Evolutionary conservation across 1,284 basidiomycete genomes (phyloP).

Genomic region (Cerioporus squamosus): DNA sequence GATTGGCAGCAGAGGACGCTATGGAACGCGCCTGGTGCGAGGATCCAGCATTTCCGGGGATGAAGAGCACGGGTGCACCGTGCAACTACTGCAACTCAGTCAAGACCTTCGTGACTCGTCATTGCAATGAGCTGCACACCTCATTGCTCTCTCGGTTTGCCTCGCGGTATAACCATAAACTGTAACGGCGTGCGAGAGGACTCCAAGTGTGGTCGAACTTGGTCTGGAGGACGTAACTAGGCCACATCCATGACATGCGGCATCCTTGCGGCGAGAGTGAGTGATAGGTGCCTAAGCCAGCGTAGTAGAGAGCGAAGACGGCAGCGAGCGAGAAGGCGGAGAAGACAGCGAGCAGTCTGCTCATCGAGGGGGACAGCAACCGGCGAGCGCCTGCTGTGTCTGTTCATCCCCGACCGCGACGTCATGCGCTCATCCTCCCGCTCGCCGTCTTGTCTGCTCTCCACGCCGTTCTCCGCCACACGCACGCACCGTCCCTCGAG

Average conservation of each 20-base stretch:
- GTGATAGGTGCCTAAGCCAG: constrained; percentile 29
- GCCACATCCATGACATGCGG: constrained; percentile 98
- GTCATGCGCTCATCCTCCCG: constrained; percentile 23
- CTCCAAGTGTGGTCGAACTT: constrained; percentile 70
- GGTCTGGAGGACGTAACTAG: constrained; percentile 79
- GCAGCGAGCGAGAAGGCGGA: constrained; percentile 26
- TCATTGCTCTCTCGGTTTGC: constrained; percentile 77
- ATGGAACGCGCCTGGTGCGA: constrained; percentile 95
- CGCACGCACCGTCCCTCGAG: background rate
- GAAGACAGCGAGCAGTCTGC: constrained; percentile 24
- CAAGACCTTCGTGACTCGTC: constrained; percentile 14
- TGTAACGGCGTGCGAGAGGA: constrained; percentile 75
- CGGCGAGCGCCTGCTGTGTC: constrained; percentile 13
- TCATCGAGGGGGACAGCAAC: constrained; percentile 23
- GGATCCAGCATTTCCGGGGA: constrained; percentile 97
- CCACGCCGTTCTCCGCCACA: constrained; percentile 5
- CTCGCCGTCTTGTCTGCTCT: constrained; percentile 6
- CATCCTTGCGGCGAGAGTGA: constrained; percentile 76
- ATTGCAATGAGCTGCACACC: constrained; percentile 44
- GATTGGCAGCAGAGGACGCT: constrained; percentile 86
- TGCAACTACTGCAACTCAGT: constrained; percentile 42
- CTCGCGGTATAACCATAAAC: constrained; percentile 91
- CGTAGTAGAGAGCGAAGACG: constrained; percentile 30
- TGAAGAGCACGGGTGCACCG: constrained; percentile 88
- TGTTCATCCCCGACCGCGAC: constrained; percentile 18